Conservation (phyloP, 495 filamentous ascomycete genomes). For the Penicillium arizonense region DNA sequence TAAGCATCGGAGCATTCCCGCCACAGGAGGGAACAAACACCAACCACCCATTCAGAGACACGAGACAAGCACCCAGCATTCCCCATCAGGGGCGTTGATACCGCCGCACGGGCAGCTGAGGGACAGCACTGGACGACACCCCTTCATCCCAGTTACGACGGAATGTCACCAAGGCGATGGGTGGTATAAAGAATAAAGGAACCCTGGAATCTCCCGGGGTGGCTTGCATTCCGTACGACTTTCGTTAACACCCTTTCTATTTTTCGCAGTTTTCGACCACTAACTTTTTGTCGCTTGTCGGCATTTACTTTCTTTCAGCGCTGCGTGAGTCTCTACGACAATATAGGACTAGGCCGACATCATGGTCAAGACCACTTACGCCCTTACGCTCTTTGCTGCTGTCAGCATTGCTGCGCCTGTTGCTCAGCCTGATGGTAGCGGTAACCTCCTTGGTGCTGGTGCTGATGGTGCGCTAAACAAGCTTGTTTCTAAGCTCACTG, state of each 20-base stretch:
- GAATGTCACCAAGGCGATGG: constrained; percentile 19
- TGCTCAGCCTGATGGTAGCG: not conserved
- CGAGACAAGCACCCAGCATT: constrained; percentile 9
- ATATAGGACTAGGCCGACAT: constrained; percentile 1
- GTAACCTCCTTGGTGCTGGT: not conserved
- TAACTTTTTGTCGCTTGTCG: constrained; percentile 19
- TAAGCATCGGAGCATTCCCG: constrained; percentile 24
- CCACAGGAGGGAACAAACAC: constrained; percentile 1
- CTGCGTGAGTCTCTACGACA: not conserved
- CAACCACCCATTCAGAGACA: constrained; percentile 4
- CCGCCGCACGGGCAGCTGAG: constrained; percentile 2
- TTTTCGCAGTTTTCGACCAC: not conserved
- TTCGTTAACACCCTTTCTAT: constrained; percentile 8
- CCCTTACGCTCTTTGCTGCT: constrained; percentile 24
- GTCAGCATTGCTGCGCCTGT: constrained; percentile 24
- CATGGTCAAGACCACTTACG: constrained; percentile 29
- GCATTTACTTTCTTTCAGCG: constrained; percentile 18
- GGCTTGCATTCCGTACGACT: constrained; percentile 20
- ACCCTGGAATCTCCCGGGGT: constrained; percentile 4
- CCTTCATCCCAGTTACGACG: constrained; percentile 22
- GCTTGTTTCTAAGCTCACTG: constrained; percentile 1
- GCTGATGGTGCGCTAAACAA: constrained; percentile 3
- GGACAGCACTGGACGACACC: constrained; percentile 2
- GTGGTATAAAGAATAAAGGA: constrained; percentile 10
- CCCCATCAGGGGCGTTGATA: constrained; percentile 14